Percentiles rank a stretch among this genome's conserved stretches.
Conservation (phyloP, 176 grass and related monocot species). For the Areca catechu region DNA sequence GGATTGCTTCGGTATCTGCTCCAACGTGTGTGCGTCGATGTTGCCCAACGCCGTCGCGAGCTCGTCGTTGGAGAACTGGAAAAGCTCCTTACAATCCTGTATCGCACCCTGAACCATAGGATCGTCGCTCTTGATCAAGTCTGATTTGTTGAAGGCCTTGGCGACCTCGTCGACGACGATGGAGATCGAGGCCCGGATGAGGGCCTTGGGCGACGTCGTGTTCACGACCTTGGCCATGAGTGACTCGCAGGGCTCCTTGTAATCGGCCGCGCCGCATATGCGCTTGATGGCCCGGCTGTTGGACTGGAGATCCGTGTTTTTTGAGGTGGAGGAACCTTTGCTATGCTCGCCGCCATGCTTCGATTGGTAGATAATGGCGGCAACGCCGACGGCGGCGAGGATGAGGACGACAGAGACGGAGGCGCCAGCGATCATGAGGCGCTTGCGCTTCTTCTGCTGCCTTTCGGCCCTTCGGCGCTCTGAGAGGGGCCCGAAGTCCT, state of each 20-base stretch:
- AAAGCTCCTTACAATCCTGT: constrained; percentile 62
- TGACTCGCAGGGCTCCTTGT: constrained; percentile 40
- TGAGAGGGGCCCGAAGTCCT: constrained; percentile 66
- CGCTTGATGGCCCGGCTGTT: constrained; percentile 37
- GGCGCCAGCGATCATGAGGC: constrained; percentile 42
- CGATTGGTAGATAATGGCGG: constrained; percentile 21
- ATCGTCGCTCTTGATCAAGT: constrained; percentile 48
- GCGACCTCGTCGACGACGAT: constrained; percentile 40
- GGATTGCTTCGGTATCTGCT: constrained; percentile 21
- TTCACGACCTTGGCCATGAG: constrained; percentile 46
- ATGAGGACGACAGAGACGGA: constrained; percentile 33
- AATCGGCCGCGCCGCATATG: constrained; percentile 53
- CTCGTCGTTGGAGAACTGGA: constrained; percentile 33
- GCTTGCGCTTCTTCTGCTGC: constrained; percentile 35
- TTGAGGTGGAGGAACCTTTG: background rate
- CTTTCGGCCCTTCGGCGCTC: constrained; percentile 70
- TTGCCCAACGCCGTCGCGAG: constrained; percentile 31
- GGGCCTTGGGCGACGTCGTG: constrained; percentile 44
- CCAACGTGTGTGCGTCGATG: constrained; percentile 29
- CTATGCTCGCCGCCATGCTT: constrained; percentile 4
- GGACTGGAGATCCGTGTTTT: background rate
- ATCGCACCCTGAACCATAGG: constrained; percentile 41
- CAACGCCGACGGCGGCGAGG: constrained; percentile 29
- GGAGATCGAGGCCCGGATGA: constrained; percentile 34
- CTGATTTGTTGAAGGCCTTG: constrained; percentile 44